Evolutionary conservation across 2,329 filamentous ascomycete species (phyloP).

Genomic region (Fusarium sp.): DNA sequence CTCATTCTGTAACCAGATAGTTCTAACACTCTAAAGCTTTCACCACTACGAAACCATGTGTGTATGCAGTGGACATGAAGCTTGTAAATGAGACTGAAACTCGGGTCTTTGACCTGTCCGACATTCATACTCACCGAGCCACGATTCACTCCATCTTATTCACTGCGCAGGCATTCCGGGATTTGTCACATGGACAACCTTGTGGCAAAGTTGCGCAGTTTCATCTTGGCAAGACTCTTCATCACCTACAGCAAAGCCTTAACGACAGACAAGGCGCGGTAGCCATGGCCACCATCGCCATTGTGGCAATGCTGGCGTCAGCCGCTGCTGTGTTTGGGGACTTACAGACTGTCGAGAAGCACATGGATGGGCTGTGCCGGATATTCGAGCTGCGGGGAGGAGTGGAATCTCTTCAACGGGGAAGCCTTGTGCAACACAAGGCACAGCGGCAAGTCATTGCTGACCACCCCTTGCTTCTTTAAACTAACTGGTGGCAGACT

Average conservation of each 20-base stretch:
- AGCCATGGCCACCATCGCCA: slow-evolving; percentile 32
- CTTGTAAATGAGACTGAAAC: slow-evolving; percentile 11
- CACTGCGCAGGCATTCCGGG: slow-evolving; percentile 39
- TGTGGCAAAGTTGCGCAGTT: slow-evolving; percentile 23
- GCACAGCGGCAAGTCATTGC: slow-evolving; percentile 5
- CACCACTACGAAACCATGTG: slow-evolving; percentile 36
- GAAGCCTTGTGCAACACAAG: slow-evolving; percentile 31
- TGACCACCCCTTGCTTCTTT: background rate
- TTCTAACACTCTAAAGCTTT: slow-evolving; percentile 7
- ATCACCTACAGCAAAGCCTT: slow-evolving; percentile 31
- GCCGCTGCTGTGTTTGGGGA: slow-evolving; percentile 38
- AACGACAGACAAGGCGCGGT: slow-evolving; percentile 23
- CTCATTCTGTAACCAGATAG: too few species aligned
- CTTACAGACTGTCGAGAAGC: slow-evolving; percentile 31
- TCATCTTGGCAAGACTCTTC: slow-evolving; percentile 35
- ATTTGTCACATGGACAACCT: slow-evolving; percentile 2
- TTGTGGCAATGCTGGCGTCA: slow-evolving; percentile 37
- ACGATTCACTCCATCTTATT: slow-evolving; percentile 42
- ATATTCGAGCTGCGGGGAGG: slow-evolving; percentile 42
- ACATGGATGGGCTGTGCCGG: slow-evolving; percentile 40
- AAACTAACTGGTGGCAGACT: background rate
- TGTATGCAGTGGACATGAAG: slow-evolving; percentile 23
- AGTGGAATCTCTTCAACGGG: slow-evolving; percentile 14
- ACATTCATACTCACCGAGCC: slow-evolving; percentile 32
- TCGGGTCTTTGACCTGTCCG: slow-evolving; percentile 35